Percentiles rank a stretch among this genome's conserved stretches.
phyloP scores from a whole-genome alignment of 1,284 basidiomycete genomes.

The Boletus albobrunnescens region DNA sequence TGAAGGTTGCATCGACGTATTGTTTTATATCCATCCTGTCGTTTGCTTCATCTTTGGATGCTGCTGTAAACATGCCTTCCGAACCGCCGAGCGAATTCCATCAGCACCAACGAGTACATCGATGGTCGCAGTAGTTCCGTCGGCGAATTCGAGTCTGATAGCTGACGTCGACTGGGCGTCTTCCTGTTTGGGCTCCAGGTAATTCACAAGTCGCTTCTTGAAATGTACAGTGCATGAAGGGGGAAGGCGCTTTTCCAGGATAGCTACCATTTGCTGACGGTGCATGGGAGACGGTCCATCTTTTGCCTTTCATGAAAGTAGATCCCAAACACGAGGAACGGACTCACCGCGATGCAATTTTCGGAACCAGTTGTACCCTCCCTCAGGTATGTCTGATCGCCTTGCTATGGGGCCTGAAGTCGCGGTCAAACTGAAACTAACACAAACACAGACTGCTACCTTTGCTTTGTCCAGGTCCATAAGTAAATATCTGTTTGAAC shows the following conservation, averaged over 20 bases:
- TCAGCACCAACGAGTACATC: constrained; percentile 22
- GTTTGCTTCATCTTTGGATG: constrained; percentile 1
- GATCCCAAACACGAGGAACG: too few species aligned
- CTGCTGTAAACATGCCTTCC: constrained; percentile 20
- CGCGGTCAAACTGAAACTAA: background rate
- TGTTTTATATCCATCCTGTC: constrained; percentile 9
- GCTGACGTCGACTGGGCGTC: background rate
- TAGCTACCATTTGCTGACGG: constrained; percentile 23
- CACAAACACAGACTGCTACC: background rate
- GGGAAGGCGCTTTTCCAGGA: constrained; percentile 21
- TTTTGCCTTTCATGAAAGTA: constrained; percentile 1
- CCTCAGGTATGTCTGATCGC: constrained; percentile 15
- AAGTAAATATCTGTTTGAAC: constrained; percentile 1
- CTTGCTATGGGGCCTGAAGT: constrained; percentile 1
- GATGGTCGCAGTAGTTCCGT: constrained; percentile 18
- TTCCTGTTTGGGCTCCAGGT: constrained; percentile 8
- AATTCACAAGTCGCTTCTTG: constrained; percentile 20
- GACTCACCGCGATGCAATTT: constrained; percentile 3
- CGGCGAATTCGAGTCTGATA: constrained; percentile 16
- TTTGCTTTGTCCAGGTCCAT: background rate
- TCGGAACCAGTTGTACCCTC: constrained; percentile 16
- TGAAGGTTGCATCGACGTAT: constrained; percentile 18
- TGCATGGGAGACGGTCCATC: constrained; percentile 18
- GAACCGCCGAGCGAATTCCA: constrained; percentile 22
- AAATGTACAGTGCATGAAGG: constrained; percentile 20